A percentile compares a stretch with the other conserved stretches of the same genome.
Evolutionary conservation across 2,329 filamentous ascomycete species (phyloP).

Genomic region (Trichophyton mentagrophytes): DNA sequence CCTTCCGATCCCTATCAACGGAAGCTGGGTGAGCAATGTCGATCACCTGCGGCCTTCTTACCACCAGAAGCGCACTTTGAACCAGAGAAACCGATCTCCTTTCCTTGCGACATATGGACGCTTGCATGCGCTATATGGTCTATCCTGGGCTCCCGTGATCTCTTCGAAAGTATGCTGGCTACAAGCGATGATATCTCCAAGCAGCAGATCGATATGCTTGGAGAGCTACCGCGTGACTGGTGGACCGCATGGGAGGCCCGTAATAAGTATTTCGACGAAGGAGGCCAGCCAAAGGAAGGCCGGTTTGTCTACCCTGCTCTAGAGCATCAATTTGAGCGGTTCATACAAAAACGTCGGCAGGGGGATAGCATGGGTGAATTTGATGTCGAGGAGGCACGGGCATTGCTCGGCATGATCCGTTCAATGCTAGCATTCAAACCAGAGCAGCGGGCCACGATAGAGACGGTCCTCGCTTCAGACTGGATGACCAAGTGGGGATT

Average conservation of each 20-base stretch:
- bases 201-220: constrained; percentile 2
- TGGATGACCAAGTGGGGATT: not conserved
- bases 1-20: not conserved
- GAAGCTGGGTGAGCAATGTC: not conserved
- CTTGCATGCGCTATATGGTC: constrained; percentile 23
- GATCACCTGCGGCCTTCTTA: not conserved
- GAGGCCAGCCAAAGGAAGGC: not conserved
- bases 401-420: not conserved
- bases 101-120: constrained; percentile 18
- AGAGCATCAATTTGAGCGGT: not conserved
- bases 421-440: not conserved
- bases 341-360: not conserved
- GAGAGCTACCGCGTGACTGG: not conserved
- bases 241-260: constrained; percentile 2
- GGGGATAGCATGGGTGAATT: not conserved
- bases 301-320: not conserved
- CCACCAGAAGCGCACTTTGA: constrained; percentile 10
- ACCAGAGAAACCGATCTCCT: constrained; percentile 5
- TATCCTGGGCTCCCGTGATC: constrained; percentile 16
- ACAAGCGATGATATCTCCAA: not conserved
- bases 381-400: not conserved
- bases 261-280: not conserved
- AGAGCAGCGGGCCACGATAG: not conserved
- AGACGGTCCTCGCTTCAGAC: not conserved
- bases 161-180: constrained; percentile 11